These are phyloP conservation scores for Leptodontidium sp. DNA, from an alignment of 2,329 filamentous ascomycete genomes.

Conservation along the genomic window DNA sequence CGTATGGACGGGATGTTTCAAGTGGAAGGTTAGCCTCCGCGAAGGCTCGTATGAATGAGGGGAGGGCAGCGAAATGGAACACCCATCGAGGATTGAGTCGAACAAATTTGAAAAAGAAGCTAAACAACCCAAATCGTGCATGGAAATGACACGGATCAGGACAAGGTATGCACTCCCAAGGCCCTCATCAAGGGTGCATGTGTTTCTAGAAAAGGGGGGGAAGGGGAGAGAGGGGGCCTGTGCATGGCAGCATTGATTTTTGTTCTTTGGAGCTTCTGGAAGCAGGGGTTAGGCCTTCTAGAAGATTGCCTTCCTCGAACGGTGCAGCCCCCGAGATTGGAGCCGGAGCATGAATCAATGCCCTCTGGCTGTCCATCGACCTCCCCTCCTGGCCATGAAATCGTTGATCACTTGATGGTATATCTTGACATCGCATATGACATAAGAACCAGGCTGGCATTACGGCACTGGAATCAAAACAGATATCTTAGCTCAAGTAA, in stretches of 20 bases:
- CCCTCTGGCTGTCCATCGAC: neutral
- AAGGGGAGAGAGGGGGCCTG: neutral
- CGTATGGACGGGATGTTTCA: slow-evolving; percentile 8
- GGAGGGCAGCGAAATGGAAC: neutral
- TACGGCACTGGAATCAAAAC: slow-evolving; percentile 7
- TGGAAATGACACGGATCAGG: slow-evolving; percentile 19
- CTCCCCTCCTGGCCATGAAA: slow-evolving; percentile 8
- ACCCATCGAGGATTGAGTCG: neutral
- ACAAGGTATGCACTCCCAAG: slow-evolving; percentile 5
- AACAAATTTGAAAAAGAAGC: neutral
- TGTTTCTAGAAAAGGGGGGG: slow-evolving; percentile 15
- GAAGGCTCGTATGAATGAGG: neutral
- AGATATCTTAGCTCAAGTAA: neutral
- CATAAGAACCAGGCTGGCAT: slow-evolving; percentile 8
- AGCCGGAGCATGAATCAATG: slow-evolving; percentile 25
- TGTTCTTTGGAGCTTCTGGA: slow-evolving; percentile 15
- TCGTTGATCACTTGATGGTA: slow-evolving; percentile 16
- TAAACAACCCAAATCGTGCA: slow-evolving; percentile 4
- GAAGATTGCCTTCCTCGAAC: slow-evolving; percentile 24
- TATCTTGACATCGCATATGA: slow-evolving; percentile 8
- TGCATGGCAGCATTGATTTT: neutral
- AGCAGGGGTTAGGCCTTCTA: slow-evolving; percentile 21
- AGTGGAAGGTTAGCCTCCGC: slow-evolving; percentile 9
- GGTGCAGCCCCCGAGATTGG: slow-evolving; percentile 4
- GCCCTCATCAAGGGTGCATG: neutral